These are phyloP conservation scores for Exophiala sideris DNA, from an alignment of 2,329 filamentous ascomycete genomes.

Conservation along the genomic window DNA sequence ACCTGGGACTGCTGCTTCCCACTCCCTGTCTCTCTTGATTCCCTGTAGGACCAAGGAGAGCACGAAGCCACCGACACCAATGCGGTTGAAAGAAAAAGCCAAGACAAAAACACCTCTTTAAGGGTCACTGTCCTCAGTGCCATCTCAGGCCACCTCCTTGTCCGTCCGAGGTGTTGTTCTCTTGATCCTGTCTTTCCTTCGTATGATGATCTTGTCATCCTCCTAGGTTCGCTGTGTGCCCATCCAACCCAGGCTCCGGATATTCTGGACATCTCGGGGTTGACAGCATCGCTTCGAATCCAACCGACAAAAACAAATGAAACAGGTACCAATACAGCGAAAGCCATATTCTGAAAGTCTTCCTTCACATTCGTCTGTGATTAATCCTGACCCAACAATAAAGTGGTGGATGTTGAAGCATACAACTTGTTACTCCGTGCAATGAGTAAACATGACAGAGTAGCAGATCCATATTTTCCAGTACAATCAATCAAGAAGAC, in stretches of 20 bases:
- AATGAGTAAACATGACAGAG: constrained; percentile 32
- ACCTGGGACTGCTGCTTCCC: not conserved
- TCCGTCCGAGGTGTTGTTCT: constrained; percentile 20
- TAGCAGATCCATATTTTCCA: constrained; percentile 23
- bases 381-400: constrained; percentile 1
- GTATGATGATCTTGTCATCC: too few species aligned
- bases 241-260: too few species aligned
- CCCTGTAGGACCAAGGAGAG: not conserved
- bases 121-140: constrained; percentile 26
- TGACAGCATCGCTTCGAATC: not conserved
- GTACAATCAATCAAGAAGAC: constrained; percentile 32
- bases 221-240: too few species aligned
- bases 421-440: constrained; percentile 25
- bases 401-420: constrained; percentile 3
- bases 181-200: not conserved
- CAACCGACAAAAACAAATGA: constrained; percentile 3
- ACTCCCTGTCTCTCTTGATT: too few species aligned
- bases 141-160: constrained; percentile 28
- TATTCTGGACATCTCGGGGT: too few species aligned
- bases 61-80: not conserved
- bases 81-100: not conserved
- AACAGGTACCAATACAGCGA: not conserved
- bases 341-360: not conserved
- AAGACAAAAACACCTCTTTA: constrained; percentile 18
- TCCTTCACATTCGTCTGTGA: not conserved